Evolutionary conservation across 768 basidiomycete species (phyloP).

Genomic region (Rhizopogon vesiculosus): DNA sequence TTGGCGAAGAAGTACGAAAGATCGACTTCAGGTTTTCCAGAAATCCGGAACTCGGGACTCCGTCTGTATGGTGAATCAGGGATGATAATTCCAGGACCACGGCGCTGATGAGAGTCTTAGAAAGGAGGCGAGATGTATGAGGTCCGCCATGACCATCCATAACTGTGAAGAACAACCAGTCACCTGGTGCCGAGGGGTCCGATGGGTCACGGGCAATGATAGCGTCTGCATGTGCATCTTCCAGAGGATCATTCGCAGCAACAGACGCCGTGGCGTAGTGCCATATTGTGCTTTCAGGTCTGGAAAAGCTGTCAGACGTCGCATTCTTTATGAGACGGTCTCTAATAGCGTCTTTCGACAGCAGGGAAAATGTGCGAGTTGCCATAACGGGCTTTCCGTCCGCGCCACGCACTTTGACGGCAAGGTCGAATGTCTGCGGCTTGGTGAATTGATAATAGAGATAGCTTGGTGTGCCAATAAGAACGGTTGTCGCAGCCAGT

Average conservation of each 20-base stretch:
- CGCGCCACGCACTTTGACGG: constrained; percentile 45
- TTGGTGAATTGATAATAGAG: constrained; percentile 45
- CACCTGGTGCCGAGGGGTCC: constrained; percentile 58
- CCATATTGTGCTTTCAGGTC: constrained; percentile 61
- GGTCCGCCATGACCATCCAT: constrained; percentile 90
- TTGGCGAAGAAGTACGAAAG: constrained; percentile 20
- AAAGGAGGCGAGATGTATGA: constrained; percentile 80
- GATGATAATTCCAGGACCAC: constrained; percentile 71
- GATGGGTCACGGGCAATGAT: constrained; percentile 59
- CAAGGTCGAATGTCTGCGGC: constrained; percentile 54
- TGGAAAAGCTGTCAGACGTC: constrained; percentile 36
- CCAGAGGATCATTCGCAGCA: constrained; percentile 85
- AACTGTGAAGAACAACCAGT: constrained; percentile 80
- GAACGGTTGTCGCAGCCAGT: constrained; percentile 46
- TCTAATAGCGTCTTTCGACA: constrained; percentile 52
- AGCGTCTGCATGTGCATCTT: constrained; percentile 78
- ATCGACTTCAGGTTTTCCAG: constrained; percentile 30
- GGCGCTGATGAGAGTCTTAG: constrained; percentile 78
- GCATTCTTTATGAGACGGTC: constrained; percentile 54
- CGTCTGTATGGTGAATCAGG: constrained; percentile 34
- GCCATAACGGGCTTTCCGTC: constrained; percentile 60
- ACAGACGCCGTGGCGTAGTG: constrained; percentile 75
- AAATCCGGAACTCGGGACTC: constrained; percentile 19
- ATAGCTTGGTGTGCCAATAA: constrained; percentile 57
- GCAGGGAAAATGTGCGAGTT: constrained; percentile 47